Conservation (phyloP, 2,329 filamentous ascomycete genomes). For the Proliferodiscus dingleyae region DNA sequence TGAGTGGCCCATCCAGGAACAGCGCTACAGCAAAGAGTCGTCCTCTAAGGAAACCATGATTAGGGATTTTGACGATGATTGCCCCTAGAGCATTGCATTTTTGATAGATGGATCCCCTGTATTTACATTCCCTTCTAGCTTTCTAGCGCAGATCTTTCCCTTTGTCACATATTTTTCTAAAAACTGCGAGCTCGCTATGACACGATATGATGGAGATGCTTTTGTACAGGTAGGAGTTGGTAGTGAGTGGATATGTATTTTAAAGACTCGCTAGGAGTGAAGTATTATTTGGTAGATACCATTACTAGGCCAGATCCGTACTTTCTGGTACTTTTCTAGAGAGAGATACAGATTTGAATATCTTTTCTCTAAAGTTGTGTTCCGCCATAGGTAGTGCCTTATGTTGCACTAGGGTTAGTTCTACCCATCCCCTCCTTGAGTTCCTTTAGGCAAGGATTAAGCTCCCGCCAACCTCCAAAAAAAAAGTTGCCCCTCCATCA, state of each 20-base stretch:
- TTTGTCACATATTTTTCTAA: neutral
- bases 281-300: too few species aligned
- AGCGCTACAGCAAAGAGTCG: constrained; percentile 1
- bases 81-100: constrained; percentile 3
- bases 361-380: too few species aligned
- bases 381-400: neutral
- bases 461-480: neutral
- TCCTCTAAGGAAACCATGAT: constrained; percentile 10
- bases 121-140: too few species aligned
- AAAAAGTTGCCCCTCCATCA: constrained; percentile 7
- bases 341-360: too few species aligned
- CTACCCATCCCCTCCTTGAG: neutral
- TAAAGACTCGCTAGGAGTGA: too few species aligned
- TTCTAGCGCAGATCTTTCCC: neutral
- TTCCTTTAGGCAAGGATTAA: neutral
- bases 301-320: too few species aligned
- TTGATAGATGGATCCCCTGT: too few species aligned
- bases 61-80: constrained; percentile 21
- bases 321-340: too few species aligned
- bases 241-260: too few species aligned
- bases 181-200: neutral
- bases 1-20: constrained; percentile 20
- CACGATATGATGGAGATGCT: neutral
- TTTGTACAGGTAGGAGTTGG: neutral
- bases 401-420: neutral